Evolutionary conservation across 2,329 filamentous ascomycete genomes (phyloP).

Genomic region (Fusarium dimerum): DNA sequence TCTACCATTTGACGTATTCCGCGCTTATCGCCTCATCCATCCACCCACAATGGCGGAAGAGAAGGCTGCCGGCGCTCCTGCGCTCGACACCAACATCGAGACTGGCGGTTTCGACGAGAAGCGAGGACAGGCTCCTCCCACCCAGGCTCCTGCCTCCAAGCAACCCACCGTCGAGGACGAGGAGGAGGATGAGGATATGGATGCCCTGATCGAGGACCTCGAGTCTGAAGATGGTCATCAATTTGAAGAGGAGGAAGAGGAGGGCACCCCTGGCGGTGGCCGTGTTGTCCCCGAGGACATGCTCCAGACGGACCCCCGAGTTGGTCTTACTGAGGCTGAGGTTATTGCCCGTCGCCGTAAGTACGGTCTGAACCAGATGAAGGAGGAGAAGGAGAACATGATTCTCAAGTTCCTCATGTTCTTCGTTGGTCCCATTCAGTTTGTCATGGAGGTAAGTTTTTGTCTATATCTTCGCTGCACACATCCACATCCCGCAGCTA

Average conservation of each 20-base stretch:
- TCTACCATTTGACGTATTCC: constrained; percentile 16
- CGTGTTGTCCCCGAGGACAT: constrained; percentile 71
- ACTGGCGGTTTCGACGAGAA: constrained; percentile 68
- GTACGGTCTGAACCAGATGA: constrained; percentile 86
- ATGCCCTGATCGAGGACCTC: constrained; percentile 83
- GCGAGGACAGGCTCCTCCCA: constrained; percentile 39
- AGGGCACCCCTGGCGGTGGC: constrained; percentile 51
- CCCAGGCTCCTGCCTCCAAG: constrained; percentile 35
- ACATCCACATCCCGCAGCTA: not conserved
- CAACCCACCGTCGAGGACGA: constrained; percentile 54
- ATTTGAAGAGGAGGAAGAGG: constrained; percentile 62
- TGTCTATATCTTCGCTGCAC: too few species aligned
- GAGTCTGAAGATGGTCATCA: constrained; percentile 77
- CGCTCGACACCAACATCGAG: constrained; percentile 65
- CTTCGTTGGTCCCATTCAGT: constrained; percentile 88
- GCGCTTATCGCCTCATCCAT: constrained; percentile 16
- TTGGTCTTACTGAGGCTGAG: constrained; percentile 72
- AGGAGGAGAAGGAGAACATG: constrained; percentile 85
- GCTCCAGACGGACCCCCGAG: constrained; percentile 72
- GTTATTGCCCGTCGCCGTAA: constrained; percentile 65
- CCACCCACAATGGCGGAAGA: constrained; percentile 53
- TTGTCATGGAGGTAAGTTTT: constrained; percentile 72
- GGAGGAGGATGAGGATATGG: constrained; percentile 81
- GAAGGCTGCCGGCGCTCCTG: constrained; percentile 53
- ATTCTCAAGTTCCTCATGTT: constrained; percentile 80